Evolutionary conservation across 495 filamentous ascomycete species (phyloP).

Genomic region (Trichoderma reesei): DNA sequence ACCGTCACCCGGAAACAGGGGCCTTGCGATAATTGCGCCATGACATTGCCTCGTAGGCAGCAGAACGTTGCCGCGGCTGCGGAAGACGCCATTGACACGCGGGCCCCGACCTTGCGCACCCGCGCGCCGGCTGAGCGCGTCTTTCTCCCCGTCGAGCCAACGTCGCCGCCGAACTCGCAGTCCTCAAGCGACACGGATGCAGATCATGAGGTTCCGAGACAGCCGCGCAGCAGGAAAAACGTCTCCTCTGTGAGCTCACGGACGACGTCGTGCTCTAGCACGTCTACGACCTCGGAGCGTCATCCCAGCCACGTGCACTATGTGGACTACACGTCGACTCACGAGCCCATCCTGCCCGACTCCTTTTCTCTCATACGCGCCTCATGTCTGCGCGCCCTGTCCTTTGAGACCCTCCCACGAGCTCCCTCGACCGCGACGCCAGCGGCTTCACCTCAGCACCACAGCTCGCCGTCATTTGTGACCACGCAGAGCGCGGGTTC

Average conservation of each 20-base stretch:
- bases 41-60: conserved; percentile 48
- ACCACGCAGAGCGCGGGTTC: conserved; percentile 39
- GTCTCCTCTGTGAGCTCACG: conserved; percentile 26
- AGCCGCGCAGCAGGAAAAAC: conserved; percentile 24
- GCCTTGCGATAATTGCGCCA: conserved; percentile 52
- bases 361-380: conserved; percentile 80
- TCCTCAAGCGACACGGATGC: conserved; percentile 31
- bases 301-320: conserved; percentile 61
- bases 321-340: conserved; percentile 77
- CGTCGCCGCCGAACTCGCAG: conserved; percentile 34
- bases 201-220: neutral
- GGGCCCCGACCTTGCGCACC: conserved; percentile 35
- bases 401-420: conserved; percentile 73
- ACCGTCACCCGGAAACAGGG: conserved; percentile 42
- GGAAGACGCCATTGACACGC: conserved; percentile 22
- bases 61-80: conserved; percentile 22
- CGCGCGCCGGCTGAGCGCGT: conserved; percentile 41
- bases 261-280: conserved; percentile 10
- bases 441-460: conserved; percentile 24
- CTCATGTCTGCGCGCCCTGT: conserved; percentile 77
- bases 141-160: conserved; percentile 26
- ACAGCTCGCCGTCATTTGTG: conserved; percentile 31
- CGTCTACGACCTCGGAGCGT: conserved; percentile 33
- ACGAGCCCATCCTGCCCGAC: conserved; percentile 61
- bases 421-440: conserved; percentile 30